Conservation (phyloP, 371 early-diverging fungal species). For the Mortierella sp. region DNA sequence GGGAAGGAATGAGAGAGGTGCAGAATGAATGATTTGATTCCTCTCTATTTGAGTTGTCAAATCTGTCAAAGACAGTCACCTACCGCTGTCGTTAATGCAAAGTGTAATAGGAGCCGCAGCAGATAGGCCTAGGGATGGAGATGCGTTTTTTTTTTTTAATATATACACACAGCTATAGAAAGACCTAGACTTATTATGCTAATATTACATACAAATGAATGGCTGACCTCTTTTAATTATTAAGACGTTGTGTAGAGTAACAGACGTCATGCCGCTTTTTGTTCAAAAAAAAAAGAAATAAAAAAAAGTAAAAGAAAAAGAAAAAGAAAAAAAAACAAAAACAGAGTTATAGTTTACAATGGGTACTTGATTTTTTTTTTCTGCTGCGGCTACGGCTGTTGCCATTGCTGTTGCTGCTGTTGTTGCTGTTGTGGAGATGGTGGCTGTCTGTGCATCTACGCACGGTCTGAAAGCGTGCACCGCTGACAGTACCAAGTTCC, state of each 20-base stretch:
- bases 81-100: constrained; percentile 8
- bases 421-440: background rate
- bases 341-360: constrained; percentile 3
- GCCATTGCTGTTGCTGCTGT: background rate
- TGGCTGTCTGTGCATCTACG: background rate
- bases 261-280: too few relatives aligned
- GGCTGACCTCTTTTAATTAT: too few relatives aligned
- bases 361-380: constrained; percentile 6
- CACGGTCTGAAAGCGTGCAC: constrained; percentile 44
- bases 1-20: background rate
- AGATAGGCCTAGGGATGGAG: background rate
- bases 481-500: constrained; percentile 65
- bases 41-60: too few relatives aligned
- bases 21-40: background rate
- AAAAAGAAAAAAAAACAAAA: background rate
- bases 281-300: too few relatives aligned
- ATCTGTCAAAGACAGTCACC: background rate
- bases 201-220: too few relatives aligned
- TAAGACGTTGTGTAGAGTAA: too few relatives aligned
- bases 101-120: background rate
- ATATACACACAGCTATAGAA: too few relatives aligned
- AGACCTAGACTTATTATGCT: too few relatives aligned
- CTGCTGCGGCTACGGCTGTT: background rate
- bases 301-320: background rate
- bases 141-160: too few relatives aligned